phyloP scores from a whole-genome alignment of 371 early-diverging fungal species.

The Mucor sp. region DNA sequence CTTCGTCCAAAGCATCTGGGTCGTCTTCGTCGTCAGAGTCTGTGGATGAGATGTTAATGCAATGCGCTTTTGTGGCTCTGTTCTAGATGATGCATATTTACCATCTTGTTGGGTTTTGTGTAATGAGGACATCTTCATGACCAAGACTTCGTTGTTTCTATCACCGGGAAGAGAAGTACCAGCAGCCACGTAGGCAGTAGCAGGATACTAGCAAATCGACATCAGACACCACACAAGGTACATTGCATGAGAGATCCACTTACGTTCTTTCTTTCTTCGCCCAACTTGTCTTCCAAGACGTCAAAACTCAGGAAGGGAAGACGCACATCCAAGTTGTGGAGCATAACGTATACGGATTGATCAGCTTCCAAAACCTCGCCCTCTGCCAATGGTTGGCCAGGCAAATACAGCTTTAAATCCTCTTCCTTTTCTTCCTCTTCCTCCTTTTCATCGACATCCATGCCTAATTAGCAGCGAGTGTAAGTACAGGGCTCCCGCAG shows the following conservation, averaged over 20 bases:
- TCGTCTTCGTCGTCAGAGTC: conserved; percentile 78
- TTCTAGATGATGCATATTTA: conserved; percentile 12
- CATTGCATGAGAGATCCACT: conserved; percentile 5
- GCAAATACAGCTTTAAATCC: conserved; percentile 83
- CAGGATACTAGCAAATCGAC: conserved; percentile 70
- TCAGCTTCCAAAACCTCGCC: conserved; percentile 94
- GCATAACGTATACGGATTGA: conserved; percentile 94
- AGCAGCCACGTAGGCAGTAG: conserved; percentile 90
- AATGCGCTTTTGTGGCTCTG: neutral
- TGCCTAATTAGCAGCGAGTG: conserved; percentile 24
- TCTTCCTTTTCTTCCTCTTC: conserved; percentile 50
- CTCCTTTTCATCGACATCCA: conserved; percentile 60
- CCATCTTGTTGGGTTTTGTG: conserved; percentile 91
- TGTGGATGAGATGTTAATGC: conserved; percentile 1
- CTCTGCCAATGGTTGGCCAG: conserved; percentile 87
- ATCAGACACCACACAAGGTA: neutral
- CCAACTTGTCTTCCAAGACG: conserved; percentile 83
- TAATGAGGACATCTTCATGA: conserved; percentile 93
- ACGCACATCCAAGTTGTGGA: conserved; percentile 87
- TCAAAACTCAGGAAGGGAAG: conserved; percentile 99
- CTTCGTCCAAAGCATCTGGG: conserved; percentile 86
- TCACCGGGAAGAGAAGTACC: conserved; percentile 90
- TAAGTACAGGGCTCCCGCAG: neutral
- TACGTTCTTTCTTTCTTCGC: conserved; percentile 76
- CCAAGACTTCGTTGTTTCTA: conserved; percentile 85